phyloP scores from a whole-genome alignment of 176 grass and related monocot species.

The Chloris gayana region DNA sequence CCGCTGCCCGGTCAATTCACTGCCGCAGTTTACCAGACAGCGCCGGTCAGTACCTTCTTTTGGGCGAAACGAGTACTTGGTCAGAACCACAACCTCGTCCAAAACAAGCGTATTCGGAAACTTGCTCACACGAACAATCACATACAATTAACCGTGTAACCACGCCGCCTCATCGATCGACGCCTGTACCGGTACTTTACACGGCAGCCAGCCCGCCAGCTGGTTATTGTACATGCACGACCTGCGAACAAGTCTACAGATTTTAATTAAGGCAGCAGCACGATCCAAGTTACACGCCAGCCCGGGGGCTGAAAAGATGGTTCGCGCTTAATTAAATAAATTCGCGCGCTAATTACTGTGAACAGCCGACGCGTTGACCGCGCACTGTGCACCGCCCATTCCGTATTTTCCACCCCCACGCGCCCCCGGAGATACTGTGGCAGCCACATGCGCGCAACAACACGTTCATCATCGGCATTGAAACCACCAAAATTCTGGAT shows the following conservation, averaged over 20 bases:
- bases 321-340: too few relatives aligned
- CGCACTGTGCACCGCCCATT: not conserved
- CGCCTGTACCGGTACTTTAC: not conserved
- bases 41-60: not conserved
- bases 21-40: not conserved
- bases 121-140: not conserved
- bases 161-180: not conserved
- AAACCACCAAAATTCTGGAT: too few relatives aligned
- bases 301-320: too few relatives aligned
- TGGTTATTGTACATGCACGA: too few relatives aligned
- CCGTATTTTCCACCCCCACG: not conserved
- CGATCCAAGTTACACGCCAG: too few relatives aligned
- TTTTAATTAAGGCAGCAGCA: too few relatives aligned
- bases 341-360: conserved; percentile 1
- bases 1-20: not conserved
- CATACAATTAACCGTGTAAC: not conserved
- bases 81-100: not conserved
- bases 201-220: not conserved
- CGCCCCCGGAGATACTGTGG: not conserved
- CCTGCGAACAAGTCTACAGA: too few relatives aligned
- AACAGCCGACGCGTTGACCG: conserved; percentile 37
- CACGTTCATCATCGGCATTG: too few relatives aligned
- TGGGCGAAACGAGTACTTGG: not conserved
- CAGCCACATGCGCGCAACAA: not conserved
- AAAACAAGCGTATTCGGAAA: not conserved